Conservation (phyloP, 2,329 filamentous ascomycete genomes). For the Ascochyta clinopodiicola region DNA sequence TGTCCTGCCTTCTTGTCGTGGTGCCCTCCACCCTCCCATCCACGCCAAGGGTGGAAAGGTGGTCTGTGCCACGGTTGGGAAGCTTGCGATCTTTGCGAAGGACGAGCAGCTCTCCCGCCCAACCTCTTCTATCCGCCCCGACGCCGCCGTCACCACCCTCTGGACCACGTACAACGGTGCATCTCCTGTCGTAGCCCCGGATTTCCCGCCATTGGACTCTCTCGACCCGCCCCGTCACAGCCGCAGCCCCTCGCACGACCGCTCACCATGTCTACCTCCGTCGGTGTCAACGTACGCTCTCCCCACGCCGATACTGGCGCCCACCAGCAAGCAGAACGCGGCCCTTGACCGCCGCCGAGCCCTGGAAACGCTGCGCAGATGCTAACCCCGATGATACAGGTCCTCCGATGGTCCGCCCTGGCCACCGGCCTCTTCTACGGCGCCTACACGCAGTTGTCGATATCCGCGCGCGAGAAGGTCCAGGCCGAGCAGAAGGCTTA, state of each 20-base stretch:
- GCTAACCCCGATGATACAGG: constrained; percentile 62
- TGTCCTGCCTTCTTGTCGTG: not conserved
- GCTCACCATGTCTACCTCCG: constrained; percentile 53
- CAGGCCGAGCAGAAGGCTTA: constrained; percentile 80
- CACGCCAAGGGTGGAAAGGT: constrained; percentile 32
- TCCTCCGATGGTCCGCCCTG: constrained; percentile 95
- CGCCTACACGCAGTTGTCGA: constrained; percentile 86
- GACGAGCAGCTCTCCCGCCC: constrained; percentile 29
- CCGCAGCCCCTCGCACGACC: constrained; percentile 32
- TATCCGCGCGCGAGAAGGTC: constrained; percentile 75
- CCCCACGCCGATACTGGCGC: not conserved
- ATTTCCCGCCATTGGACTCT: constrained; percentile 41
- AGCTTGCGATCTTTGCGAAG: constrained; percentile 30
- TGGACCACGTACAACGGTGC: constrained; percentile 22
- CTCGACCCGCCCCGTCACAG: constrained; percentile 22
- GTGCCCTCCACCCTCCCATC: constrained; percentile 9
- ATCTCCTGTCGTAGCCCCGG: constrained; percentile 27
- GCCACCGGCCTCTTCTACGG: constrained; percentile 93
- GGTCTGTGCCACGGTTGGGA: constrained; percentile 7
- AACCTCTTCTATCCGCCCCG: constrained; percentile 31
- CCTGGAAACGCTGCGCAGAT: constrained; percentile 12
- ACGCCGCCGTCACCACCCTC: constrained; percentile 26
- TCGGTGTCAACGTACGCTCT: constrained; percentile 60
- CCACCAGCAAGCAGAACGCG: not conserved
- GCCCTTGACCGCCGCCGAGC: constrained; percentile 3